These are phyloP conservation scores for Xerocomus nothofagi DNA, from an alignment of 1,284 basidiomycete genomes.

Conservation along the genomic window DNA sequence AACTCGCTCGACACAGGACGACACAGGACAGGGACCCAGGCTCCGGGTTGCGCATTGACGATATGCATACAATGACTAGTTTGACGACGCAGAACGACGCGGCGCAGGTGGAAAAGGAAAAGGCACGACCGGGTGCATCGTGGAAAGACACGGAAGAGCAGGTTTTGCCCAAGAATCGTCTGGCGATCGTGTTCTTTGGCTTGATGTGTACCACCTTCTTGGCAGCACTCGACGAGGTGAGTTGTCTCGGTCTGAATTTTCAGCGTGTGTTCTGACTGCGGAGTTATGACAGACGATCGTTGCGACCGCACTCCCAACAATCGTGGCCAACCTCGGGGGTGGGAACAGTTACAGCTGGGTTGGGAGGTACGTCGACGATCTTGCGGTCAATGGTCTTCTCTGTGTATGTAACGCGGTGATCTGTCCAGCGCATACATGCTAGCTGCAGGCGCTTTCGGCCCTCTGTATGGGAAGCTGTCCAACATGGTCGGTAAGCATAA, in stretches of 20 bases:
- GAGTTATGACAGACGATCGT: slow-evolving; percentile 59
- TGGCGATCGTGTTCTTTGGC: slow-evolving; percentile 55
- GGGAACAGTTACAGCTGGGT: slow-evolving; percentile 75
- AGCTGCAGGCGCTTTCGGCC: slow-evolving; percentile 61
- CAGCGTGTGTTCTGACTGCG: not conserved
- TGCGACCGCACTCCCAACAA: slow-evolving; percentile 79
- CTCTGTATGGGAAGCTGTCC: slow-evolving; percentile 76
- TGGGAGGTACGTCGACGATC: too few species aligned
- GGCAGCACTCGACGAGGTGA: slow-evolving; percentile 59
- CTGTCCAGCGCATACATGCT: slow-evolving; percentile 68
- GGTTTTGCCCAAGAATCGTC: slow-evolving; percentile 54
- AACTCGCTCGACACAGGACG: not conserved
- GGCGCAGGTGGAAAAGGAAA: slow-evolving; percentile 25
- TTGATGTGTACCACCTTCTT: slow-evolving; percentile 57
- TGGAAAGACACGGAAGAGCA: slow-evolving; percentile 57
- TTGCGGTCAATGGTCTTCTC: too few species aligned
- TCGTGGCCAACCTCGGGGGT: slow-evolving; percentile 67
- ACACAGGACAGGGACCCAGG: too few species aligned
- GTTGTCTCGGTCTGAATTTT: not conserved
- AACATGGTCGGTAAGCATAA: slow-evolving; percentile 47
- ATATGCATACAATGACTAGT: slow-evolving; percentile 7
- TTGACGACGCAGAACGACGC: slow-evolving; percentile 14
- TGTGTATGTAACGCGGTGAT: not conserved
- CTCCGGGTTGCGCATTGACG: not conserved
- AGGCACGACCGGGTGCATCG: slow-evolving; percentile 43